Evolutionary conservation across 2,329 filamentous ascomycete species (phyloP).

Genomic region (Microcyclospora tardicrescens): DNA sequence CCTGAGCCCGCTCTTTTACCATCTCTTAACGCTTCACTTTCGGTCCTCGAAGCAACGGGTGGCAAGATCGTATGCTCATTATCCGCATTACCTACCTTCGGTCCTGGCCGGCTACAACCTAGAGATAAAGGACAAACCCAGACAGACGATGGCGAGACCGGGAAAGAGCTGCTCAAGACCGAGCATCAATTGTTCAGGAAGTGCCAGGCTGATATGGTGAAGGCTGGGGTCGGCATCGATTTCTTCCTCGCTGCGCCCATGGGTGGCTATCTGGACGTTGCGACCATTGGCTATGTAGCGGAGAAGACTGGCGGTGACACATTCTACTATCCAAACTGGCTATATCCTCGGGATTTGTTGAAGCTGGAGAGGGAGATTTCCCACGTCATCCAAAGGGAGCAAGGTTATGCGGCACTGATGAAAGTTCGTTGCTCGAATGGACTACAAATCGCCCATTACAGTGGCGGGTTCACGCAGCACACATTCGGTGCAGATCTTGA

Average conservation of each 20-base stretch:
- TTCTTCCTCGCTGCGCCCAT: constrained; percentile 89
- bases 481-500: constrained; percentile 91
- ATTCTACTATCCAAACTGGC: constrained; percentile 95
- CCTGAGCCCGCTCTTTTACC: constrained; percentile 82
- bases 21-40: constrained; percentile 67
- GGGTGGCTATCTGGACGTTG: constrained; percentile 84
- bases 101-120: constrained; percentile 71
- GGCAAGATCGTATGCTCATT: constrained; percentile 87
- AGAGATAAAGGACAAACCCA: constrained; percentile 74
- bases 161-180: constrained; percentile 82
- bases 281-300: constrained; percentile 78
- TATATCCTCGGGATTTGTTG: constrained; percentile 69
- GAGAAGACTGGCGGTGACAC: constrained; percentile 86
- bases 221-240: constrained; percentile 74
- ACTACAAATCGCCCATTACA: constrained; percentile 82
- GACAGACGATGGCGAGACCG: constrained; percentile 76
- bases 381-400: constrained; percentile 77
- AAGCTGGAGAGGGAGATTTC: constrained; percentile 76
- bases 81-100: constrained; percentile 79
- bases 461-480: constrained; percentile 93
- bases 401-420: constrained; percentile 91
- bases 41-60: constrained; percentile 74
- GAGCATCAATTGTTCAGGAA: constrained; percentile 85
- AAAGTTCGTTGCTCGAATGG: constrained; percentile 97
- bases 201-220: constrained; percentile 73